Evolutionary conservation across 2,329 filamentous ascomycete species (phyloP), one percentile per base, ranked within the genome.

Genomic region (Penicillium sp.): DNA sequence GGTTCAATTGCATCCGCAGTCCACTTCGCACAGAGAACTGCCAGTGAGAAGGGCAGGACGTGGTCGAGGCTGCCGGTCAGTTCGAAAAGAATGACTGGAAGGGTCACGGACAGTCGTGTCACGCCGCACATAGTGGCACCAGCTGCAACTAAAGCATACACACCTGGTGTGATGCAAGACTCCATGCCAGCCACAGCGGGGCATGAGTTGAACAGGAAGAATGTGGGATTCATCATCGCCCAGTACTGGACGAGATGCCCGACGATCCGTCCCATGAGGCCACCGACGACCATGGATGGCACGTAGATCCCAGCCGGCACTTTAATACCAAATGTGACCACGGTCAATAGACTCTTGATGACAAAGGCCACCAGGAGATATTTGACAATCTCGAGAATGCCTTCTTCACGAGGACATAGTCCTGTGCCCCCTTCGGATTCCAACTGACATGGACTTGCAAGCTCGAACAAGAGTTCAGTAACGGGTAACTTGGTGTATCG

Each of bases 81-180:
- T 64, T 98, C 93, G 54, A 98, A 97, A 1, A 97, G 73, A 45
- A 98, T 97, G 58, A 97, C 89, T 0, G 89, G 90, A 7, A 98
- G 74, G 0, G 93, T 97, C 15, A 98, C 87, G 0, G 90, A 95
- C 1, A 98, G 70, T 34, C 93, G 80, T 2, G 93, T 98, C 2
- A 97, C 93, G 34, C 93, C 93, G 53, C 91, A 97, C 93, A 98
- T 97, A 20, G 91, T 96, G 2, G 93, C 89, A 11, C 93, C 93
- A 29, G 93, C 93, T 11, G 90, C 91, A 42, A 96, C 88, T 43
- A 98, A 77, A 1, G 89, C 93, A 62, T 98, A 98, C 0, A 97
- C 88, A n/a, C 93, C 93, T 1, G 93, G 93, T 33, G 94, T 90
- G 33, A 98, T 87, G 62, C 93, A 97, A 2, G 84, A 84, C 43